Evolutionary conservation across 2,329 filamentous ascomycete species (phyloP), one percentile per base, ranked within the genome.

Genomic region (Parasarocladium wereldwijsianum): DNA sequence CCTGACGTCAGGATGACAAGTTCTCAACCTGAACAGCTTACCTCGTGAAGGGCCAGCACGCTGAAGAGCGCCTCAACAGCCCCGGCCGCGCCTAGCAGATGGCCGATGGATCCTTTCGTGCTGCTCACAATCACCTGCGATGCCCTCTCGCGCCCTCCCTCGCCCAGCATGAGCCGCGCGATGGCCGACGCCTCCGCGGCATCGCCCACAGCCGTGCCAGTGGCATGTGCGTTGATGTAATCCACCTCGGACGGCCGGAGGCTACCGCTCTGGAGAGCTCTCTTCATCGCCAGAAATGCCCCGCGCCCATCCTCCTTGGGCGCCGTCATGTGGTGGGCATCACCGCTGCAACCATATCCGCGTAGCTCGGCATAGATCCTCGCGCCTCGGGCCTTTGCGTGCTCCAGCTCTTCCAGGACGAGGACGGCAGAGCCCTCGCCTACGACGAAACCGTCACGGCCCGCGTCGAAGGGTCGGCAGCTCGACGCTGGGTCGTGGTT

Each of bases 171-270:
- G 22, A 98, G 54, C 1, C 69, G 57, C 36, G 74, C 76, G 41
- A 96, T 87, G 0, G 90, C 90, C 6, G 63, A 58, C 29, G 87
- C 87, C 55, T 98, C 90, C 2, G 90, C 87, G 14, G 70, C 67
- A 55, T 98, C 90, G 1, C 90, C 90, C 3, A 96, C 65, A 6
- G 64, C 52, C 0, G 87, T 98, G 14, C 81, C 82, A 2, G 90
- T 98, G 1, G 87, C 90, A 48, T 98, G 90, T 2, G 90, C 90
- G 45, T 96, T 98, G 47, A 98, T 70, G 50, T 98, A 98, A 50
- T 86, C 82, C 4, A 98, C 74, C 23, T 74, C 57, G 1, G 55
- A 54, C 0, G 90, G 86, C 30, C 62, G 62, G 21, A 93, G 46
- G 1, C 64, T 55, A 0, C 85, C 84, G 45, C 81, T 70, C 42